These are phyloP conservation scores for Clarireedia homoeocarpa DNA, from an alignment of 2,329 filamentous ascomycete genomes.

Conservation along the genomic window DNA sequence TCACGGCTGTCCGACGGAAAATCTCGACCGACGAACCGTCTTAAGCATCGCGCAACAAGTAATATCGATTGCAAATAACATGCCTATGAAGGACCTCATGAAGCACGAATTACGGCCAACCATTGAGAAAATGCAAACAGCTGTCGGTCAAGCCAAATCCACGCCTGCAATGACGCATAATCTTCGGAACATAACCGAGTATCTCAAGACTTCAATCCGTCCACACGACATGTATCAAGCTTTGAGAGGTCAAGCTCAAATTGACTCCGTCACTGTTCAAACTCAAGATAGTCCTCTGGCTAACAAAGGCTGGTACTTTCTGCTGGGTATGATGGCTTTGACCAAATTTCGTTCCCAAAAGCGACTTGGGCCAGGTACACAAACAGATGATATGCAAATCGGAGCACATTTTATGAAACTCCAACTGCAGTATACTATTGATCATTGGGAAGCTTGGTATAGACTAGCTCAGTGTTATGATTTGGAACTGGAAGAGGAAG, in stretches of 20 bases:
- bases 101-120: slow-evolving; percentile 86
- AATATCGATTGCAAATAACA: slow-evolving; percentile 68
- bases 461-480: slow-evolving; percentile 34
- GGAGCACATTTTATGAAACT: slow-evolving; percentile 32
- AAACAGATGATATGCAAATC: slow-evolving; percentile 32
- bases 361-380: slow-evolving; percentile 28
- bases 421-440: slow-evolving; percentile 30
- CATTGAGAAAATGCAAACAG: slow-evolving; percentile 88
- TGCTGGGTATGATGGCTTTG: slow-evolving; percentile 80
- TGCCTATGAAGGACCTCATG: slow-evolving; percentile 83
- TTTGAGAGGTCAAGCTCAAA: slow-evolving; percentile 67
- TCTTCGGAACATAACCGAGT: slow-evolving; percentile 71
- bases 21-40: slow-evolving; percentile 72
- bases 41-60: slow-evolving; percentile 78
- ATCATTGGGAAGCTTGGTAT: slow-evolving; percentile 37
- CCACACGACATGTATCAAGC: slow-evolving; percentile 72
- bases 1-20: slow-evolving; percentile 71
- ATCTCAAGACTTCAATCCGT: slow-evolving; percentile 76
- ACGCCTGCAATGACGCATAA: slow-evolving; percentile 82
- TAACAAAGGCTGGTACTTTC: slow-evolving; percentile 82
- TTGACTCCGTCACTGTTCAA: slow-evolving; percentile 64
- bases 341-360: slow-evolving; percentile 59
- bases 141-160: slow-evolving; percentile 71
- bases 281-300: slow-evolving; percentile 65
- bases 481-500: slow-evolving; percentile 33